Percentiles rank a stretch among this genome's conserved stretches.
phyloP scores from a whole-genome alignment of 163 green algal species.

The Botryococcus braunii region DNA sequence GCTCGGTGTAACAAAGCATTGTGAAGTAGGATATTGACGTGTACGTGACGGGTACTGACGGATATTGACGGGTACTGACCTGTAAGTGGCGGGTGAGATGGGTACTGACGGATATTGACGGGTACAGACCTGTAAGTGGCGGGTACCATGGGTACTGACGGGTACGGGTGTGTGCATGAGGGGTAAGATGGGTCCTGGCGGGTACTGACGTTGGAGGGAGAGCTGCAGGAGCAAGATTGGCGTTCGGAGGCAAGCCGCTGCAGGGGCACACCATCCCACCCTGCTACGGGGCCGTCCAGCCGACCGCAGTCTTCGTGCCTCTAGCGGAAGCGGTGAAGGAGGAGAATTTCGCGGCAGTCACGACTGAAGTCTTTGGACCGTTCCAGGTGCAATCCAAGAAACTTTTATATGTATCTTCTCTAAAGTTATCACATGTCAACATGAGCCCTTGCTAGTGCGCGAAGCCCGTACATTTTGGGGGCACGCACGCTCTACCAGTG shows the following conservation, averaged over 20 bases:
- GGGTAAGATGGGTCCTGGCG: too few species aligned
- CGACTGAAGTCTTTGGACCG: slow-evolving; percentile 95
- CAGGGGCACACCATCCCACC: slow-evolving; percentile 78
- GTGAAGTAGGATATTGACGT: too few species aligned
- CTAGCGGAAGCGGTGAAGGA: slow-evolving; percentile 56
- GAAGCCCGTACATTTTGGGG: slow-evolving; percentile 10
- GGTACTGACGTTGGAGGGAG: too few species aligned
- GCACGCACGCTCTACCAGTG: too few species aligned
- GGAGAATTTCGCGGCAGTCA: slow-evolving; percentile 74
- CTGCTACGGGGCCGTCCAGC: slow-evolving; percentile 84
- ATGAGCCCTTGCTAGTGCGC: slow-evolving; percentile 2
- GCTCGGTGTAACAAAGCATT: too few species aligned
- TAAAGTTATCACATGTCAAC: background rate
- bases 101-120: too few species aligned
- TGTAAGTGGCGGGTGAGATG: too few species aligned
- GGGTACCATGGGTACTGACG: too few species aligned
- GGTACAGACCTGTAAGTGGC: too few species aligned
- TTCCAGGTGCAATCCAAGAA: slow-evolving; percentile 61
- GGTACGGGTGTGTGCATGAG: too few species aligned
- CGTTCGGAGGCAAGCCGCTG: slow-evolving; percentile 83
- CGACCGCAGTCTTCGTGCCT: slow-evolving; percentile 92
- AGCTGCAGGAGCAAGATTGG: slow-evolving; percentile 70
- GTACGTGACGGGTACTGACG: too few species aligned
- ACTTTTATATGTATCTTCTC: slow-evolving; percentile 6
- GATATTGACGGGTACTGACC: too few species aligned